Conservation (phyloP, 2,329 filamentous ascomycete genomes). For the Harringtonia lauricola region DNA sequence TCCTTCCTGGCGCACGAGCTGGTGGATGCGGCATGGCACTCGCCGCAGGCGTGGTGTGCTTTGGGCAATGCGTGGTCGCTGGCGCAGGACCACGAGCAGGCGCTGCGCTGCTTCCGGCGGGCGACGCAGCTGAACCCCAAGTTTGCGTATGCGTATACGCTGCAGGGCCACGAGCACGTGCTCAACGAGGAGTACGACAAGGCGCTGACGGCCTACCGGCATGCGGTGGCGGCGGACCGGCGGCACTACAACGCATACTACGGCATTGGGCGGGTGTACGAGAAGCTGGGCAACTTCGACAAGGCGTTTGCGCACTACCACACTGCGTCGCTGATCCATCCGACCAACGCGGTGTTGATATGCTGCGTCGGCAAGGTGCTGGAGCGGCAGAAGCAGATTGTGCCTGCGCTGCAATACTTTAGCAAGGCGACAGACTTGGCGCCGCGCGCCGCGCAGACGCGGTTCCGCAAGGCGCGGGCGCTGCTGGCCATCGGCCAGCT, state of each 20-base stretch:
- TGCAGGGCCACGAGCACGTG: conserved; percentile 93
- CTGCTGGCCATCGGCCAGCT: conserved; percentile 65
- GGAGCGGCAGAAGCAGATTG: conserved; percentile 77
- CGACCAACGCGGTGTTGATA: conserved; percentile 83
- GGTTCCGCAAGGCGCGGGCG: conserved; percentile 87
- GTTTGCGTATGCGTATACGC: conserved; percentile 90
- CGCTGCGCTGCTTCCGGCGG: conserved; percentile 85
- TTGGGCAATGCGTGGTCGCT: conserved; percentile 92
- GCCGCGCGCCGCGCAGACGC: conserved; percentile 68
- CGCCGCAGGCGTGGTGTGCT: conserved; percentile 92
- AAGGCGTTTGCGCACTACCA: conserved; percentile 88
- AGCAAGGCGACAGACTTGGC: conserved; percentile 72
- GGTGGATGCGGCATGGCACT: conserved; percentile 75
- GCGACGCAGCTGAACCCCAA: conserved; percentile 82
- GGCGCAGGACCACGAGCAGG: conserved; percentile 86
- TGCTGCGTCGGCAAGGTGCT: conserved; percentile 86
- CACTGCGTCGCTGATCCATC: conserved; percentile 79
- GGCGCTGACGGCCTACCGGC: conserved; percentile 75
- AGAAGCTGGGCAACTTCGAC: conserved; percentile 82
- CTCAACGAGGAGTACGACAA: conserved; percentile 97
- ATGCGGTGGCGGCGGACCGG: conserved; percentile 73
- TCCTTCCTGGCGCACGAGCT: conserved; percentile 88
- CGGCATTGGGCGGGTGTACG: conserved; percentile 71
- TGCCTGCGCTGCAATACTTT: conserved; percentile 71
- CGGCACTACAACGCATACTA: conserved; percentile 99